A percentile compares a stretch with the other conserved stretches of the same genome.
phyloP scores from a whole-genome alignment of 2,329 filamentous ascomycete genomes.

The Eurotiales sp. region DNA sequence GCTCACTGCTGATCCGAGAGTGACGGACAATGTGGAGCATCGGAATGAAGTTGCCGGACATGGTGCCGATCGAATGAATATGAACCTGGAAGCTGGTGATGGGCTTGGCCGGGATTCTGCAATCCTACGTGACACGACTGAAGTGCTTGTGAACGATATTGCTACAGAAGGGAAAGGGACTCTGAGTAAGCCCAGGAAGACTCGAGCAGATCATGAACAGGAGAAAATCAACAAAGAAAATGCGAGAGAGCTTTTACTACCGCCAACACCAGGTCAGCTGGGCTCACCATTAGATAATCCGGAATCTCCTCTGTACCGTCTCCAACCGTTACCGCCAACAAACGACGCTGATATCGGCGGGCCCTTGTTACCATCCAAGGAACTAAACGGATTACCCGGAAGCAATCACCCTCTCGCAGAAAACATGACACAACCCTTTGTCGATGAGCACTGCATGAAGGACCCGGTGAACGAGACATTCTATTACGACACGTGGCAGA shows the following conservation, averaged over 20 bases:
- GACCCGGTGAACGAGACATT: conserved; percentile 82
- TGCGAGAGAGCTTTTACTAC: conserved; percentile 17
- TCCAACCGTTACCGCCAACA: conserved; percentile 64
- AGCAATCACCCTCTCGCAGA: conserved; percentile 46
- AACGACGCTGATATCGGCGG: conserved; percentile 84
- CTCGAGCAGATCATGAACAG: conserved; percentile 32
- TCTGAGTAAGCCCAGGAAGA: conserved; percentile 49
- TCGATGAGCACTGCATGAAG: conserved; percentile 89
- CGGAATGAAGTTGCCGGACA: conserved; percentile 73
- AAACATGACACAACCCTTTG: conserved; percentile 68
- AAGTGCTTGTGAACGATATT: conserved; percentile 65
- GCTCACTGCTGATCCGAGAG: conserved; percentile 53
- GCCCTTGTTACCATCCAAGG: conserved; percentile 53
- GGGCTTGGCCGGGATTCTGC: conserved; percentile 68
- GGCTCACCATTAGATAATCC: conserved; percentile 14
- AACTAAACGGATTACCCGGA: conserved; percentile 49
- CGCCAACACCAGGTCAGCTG: conserved; percentile 18
- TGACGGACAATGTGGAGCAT: conserved; percentile 61
- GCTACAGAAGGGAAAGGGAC: conserved; percentile 63
- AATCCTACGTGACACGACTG: conserved; percentile 60
- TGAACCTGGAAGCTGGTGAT: conserved; percentile 57
- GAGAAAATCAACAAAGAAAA: conserved; percentile 20
- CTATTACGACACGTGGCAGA: conserved; percentile 82
- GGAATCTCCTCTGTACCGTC: conserved; percentile 36
- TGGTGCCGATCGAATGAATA: conserved; percentile 71